Evolutionary conservation across 2,329 filamentous ascomycete species (phyloP), one percentile per base, ranked within the genome.

Genomic region (Ceratocystis eucalypticola): DNA sequence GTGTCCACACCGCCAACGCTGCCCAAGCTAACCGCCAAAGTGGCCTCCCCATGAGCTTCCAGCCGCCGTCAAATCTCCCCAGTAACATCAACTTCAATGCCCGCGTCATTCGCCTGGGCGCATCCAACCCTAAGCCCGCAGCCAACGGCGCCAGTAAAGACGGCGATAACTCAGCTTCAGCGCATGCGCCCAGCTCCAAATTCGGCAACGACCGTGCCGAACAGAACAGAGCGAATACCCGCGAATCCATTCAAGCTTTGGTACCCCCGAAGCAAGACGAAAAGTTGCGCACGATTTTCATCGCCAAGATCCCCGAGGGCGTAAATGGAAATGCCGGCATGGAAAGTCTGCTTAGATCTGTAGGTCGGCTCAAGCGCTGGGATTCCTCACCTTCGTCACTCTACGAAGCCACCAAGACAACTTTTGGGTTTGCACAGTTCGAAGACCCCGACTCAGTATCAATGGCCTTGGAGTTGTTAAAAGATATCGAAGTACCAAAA

Each of bases 41-140:
- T 75, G 86, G 85, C 72, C 86, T 96, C 70, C 91, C 90, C 69
- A 80, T 86, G 68, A 90, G 86, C 76, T 96, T 96, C 77, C 89
- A 95, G 79, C 85, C 91, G 62, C 92, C 93, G 8, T 80, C 89
- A 63, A 96, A 94, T 74, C 89, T 96, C 82, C 91, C 93, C 64
- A 59, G 55, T 15, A 95, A 96, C 75, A 96, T 99, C 80, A 96
- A 99, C 79, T 96, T 97, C 80, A 96, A 89, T 73, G 94, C 94
- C 45, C 92, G 93, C 66, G 91, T 97, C 68, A 97, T 99, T 73
- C 89, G 94, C 66, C 83, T 99, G 59, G 94, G 93, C 53, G 93
- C 91, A 12, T 83, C 87, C 3, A 83, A 85, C 2, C 76, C 82
- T n/a, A 90, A 90, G 72, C 79, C 86, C 30, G 74, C 76, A 10